phyloP scores from a whole-genome alignment of 2,329 filamentous ascomycete species.

The Chrysoporthe austroafricana region DNA sequence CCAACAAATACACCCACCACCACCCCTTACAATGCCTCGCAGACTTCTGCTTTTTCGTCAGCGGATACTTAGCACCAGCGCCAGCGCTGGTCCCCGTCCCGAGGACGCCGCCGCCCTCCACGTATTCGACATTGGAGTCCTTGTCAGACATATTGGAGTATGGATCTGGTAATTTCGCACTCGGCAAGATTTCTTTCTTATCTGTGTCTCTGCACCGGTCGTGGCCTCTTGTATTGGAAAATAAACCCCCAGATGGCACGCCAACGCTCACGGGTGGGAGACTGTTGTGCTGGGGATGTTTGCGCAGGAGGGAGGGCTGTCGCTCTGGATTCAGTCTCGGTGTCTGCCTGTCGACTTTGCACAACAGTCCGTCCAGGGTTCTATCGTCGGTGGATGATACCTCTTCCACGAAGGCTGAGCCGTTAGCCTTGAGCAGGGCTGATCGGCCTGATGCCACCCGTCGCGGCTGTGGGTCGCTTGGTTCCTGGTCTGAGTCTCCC shows the following conservation, averaged over 20 bases:
- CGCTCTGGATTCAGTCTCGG: not conserved
- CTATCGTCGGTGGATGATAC: not conserved
- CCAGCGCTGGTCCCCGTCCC: not conserved
- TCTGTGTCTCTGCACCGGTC: not conserved
- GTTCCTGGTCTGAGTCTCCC: too few species aligned
- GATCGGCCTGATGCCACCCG: not conserved
- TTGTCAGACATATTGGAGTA: slow-evolving; percentile 27
- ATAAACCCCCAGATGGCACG: slow-evolving; percentile 15
- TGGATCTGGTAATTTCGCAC: slow-evolving; percentile 1
- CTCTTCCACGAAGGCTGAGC: not conserved
- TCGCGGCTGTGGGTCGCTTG: not conserved
- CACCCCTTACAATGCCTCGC: slow-evolving; percentile 56
- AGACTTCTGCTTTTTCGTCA: slow-evolving; percentile 34
- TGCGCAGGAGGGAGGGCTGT: not conserved
- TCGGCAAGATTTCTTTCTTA: not conserved
- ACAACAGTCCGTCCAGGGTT: not conserved
- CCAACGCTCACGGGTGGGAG: slow-evolving; percentile 4
- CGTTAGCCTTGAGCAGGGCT: not conserved
- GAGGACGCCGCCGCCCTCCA: not conserved
- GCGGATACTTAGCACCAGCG: not conserved
- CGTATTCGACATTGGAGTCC: slow-evolving; percentile 11
- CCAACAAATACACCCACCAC: slow-evolving; percentile 65
- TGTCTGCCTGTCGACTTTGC: not conserved
- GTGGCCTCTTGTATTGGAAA: not conserved
- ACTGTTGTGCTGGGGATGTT: not conserved